These are phyloP conservation scores for Pythium rhizo-oryzae DNA, from an alignment of 352 stramenopile genomes.

Conservation along the genomic window DNA sequence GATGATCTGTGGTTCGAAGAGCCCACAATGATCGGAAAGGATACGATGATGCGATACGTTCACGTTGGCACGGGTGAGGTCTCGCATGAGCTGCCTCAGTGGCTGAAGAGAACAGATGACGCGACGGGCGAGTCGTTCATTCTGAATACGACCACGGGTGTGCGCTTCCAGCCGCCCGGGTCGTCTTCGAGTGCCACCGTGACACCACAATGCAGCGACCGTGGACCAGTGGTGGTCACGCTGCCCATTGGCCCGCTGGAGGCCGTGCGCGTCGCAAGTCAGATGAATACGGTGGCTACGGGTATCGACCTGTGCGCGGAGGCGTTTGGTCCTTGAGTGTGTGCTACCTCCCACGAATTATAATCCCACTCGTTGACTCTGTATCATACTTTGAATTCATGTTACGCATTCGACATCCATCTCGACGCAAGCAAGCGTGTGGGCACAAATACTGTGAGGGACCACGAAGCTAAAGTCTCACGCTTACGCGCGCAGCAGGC, in stretches of 20 bases:
- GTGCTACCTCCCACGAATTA: neutral
- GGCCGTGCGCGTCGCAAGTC: conserved; percentile 20
- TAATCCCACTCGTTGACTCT: neutral
- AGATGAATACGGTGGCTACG: conserved; percentile 3
- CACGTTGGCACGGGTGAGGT: conserved; percentile 19
- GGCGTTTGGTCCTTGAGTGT: conserved; percentile 3
- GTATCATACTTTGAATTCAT: neutral
- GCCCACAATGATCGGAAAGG: neutral
- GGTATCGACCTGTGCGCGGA: conserved; percentile 13
- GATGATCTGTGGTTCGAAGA: conserved; percentile 30
- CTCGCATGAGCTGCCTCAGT: conserved; percentile 14
- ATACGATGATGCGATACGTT: conserved; percentile 14
- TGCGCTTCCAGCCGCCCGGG: conserved; percentile 23
- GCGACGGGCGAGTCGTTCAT: conserved; percentile 19
- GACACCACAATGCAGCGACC: conserved; percentile 13
- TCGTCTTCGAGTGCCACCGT: neutral
- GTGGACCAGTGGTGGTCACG: conserved; percentile 12
- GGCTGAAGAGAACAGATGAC: conserved; percentile 20
- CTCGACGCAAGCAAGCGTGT: neutral
- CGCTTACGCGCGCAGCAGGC: conserved; percentile 3
- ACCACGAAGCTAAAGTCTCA: neutral
- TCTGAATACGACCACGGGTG: conserved; percentile 26
- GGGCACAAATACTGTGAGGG: neutral
- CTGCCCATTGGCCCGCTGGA: conserved; percentile 24
- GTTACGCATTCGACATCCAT: neutral